Evolutionary conservation across 208 protist genomes (phyloP).

Genomic region (Leishmania guyanensis): DNA sequence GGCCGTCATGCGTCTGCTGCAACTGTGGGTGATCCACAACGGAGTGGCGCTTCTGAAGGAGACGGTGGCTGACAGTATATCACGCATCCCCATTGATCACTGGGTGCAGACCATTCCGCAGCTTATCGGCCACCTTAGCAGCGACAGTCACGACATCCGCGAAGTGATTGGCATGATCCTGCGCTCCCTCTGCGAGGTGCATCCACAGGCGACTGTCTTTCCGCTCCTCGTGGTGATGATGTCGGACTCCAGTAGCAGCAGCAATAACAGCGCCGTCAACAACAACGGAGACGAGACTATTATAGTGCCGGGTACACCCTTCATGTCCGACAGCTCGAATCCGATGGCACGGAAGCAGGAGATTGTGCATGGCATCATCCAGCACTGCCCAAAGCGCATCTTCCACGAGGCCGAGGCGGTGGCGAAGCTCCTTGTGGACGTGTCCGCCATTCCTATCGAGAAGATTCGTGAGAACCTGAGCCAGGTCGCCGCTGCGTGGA

Average conservation of each 20-base stretch:
- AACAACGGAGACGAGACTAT: background rate
- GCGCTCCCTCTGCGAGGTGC: conserved; percentile 92
- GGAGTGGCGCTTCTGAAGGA: conserved; percentile 86
- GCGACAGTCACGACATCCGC: conserved; percentile 87
- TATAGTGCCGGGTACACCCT: background rate
- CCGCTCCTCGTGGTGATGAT: conserved; percentile 97
- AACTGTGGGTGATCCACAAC: conserved; percentile 98
- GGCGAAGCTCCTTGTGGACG: conserved; percentile 81
- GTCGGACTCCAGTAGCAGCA: conserved; percentile 52
- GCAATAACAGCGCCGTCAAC: background rate
- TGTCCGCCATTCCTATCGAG: conserved; percentile 90
- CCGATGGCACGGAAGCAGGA: conserved; percentile 52
- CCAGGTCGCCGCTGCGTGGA: conserved; percentile 86
- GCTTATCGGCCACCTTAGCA: conserved; percentile 98
- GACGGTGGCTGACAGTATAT: conserved; percentile 93
- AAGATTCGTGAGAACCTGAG: conserved; percentile 88
- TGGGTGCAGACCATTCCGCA: conserved; percentile 99
- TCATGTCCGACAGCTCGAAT: conserved; percentile 17
- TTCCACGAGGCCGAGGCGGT: conserved; percentile 81
- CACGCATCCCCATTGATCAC: conserved; percentile 95
- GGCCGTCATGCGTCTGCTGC: conserved; percentile 98
- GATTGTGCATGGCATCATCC: conserved; percentile 76
- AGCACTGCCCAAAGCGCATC: conserved; percentile 86
- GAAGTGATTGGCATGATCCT: conserved; percentile 96
- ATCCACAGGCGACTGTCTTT: conserved; percentile 99